Evolutionary conservation across 1,284 basidiomycete genomes (phyloP).

Genomic region (Apiotrichum mycotoxinovorans): DNA sequence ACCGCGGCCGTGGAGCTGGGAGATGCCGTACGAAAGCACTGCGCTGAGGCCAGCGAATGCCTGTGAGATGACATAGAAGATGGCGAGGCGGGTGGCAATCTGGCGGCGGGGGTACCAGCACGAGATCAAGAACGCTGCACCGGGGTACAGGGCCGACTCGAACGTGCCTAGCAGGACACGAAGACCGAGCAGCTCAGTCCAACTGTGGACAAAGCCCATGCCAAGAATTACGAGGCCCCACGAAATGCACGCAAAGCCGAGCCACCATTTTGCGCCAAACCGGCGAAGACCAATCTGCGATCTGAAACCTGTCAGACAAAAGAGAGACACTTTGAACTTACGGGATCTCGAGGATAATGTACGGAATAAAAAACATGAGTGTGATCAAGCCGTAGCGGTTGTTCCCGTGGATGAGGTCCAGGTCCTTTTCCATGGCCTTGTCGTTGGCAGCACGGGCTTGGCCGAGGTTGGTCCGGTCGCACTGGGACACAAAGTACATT

Average conservation of each 20-base stretch:
- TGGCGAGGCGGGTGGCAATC: slow-evolving; percentile 43
- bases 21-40: slow-evolving; percentile 9
- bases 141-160: slow-evolving; percentile 46
- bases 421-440: slow-evolving; percentile 25
- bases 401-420: slow-evolving; percentile 31
- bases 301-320: background rate
- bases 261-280: slow-evolving; percentile 20
- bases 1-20: slow-evolving; percentile 4
- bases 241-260: slow-evolving; percentile 16
- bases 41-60: slow-evolving; percentile 14
- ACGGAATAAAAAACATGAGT: slow-evolving; percentile 45
- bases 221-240: slow-evolving; percentile 51
- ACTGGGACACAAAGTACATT: slow-evolving; percentile 19
- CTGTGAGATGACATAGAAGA: slow-evolving; percentile 47
- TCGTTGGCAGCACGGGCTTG: slow-evolving; percentile 20
- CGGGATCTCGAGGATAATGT: slow-evolving; percentile 42
- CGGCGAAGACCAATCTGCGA: slow-evolving; percentile 27
- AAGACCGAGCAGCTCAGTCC: slow-evolving; percentile 46
- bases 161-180: slow-evolving; percentile 50
- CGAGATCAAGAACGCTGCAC: slow-evolving; percentile 50
- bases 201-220: slow-evolving; percentile 41
- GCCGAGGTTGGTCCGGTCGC: slow-evolving; percentile 23
- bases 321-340: background rate
- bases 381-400: slow-evolving; percentile 46
- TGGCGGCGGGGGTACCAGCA: slow-evolving; percentile 53